Conservation (phyloP, 352 stramenopile genomes). For the Peronosclerospora sorghi region DNA sequence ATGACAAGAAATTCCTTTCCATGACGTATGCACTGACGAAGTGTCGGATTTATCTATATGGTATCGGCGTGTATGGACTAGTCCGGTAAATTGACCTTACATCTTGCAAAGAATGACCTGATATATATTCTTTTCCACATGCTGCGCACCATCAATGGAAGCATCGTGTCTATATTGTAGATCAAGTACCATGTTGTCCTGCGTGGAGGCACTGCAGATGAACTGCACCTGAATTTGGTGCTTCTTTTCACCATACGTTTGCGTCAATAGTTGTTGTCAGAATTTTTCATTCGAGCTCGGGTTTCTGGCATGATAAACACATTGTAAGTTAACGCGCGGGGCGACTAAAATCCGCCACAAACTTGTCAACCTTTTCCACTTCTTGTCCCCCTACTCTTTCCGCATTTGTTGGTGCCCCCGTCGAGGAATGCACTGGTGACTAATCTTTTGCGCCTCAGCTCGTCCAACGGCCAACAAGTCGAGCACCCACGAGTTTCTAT, state of each 20-base stretch:
- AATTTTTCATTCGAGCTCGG: constrained; percentile 27
- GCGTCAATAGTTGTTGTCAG: constrained; percentile 52
- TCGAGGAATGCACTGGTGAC: constrained; percentile 46
- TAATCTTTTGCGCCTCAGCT: constrained; percentile 40
- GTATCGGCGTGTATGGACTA: too few relatives aligned
- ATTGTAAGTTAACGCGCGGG: constrained; percentile 24
- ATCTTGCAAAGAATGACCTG: too few relatives aligned
- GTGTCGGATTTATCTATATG: too few relatives aligned
- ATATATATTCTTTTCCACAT: too few relatives aligned
- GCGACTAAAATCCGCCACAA: constrained; percentile 23
- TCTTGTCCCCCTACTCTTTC: constrained; percentile 10
- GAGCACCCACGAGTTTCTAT: constrained; percentile 1
- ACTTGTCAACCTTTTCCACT: constrained; percentile 29
- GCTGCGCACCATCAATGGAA: not conserved
- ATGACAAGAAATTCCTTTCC: too few relatives aligned
- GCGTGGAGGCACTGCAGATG: constrained; percentile 36
- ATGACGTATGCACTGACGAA: too few relatives aligned
- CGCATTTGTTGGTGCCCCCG: not conserved
- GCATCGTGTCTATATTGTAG: constrained; percentile 25
- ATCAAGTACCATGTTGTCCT: constrained; percentile 36
- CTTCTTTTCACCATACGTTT: constrained; percentile 26
- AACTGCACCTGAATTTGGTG: constrained; percentile 51
- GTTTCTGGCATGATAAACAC: constrained; percentile 37
- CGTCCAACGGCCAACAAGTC: constrained; percentile 40
- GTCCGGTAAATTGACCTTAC: too few relatives aligned